A percentile compares a stretch with the other conserved stretches of the same genome.
Evolutionary conservation across 306 rosid genomes (phyloP).

Genomic region (Gillenia trifoliata): DNA sequence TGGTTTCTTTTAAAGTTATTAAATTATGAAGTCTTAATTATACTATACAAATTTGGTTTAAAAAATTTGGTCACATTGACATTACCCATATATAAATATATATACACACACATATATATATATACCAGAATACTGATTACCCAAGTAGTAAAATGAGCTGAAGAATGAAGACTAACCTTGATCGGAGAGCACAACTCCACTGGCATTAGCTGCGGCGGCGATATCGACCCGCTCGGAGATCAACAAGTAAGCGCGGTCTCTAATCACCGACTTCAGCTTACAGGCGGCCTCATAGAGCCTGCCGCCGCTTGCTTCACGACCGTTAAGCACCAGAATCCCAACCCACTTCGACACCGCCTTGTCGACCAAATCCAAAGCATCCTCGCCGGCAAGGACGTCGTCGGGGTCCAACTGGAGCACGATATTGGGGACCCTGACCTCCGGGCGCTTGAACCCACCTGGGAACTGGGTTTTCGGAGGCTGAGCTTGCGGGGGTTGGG

Average conservation of each 20-base stretch:
- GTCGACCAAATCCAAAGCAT: slow-evolving; percentile 41
- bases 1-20: too few species aligned
- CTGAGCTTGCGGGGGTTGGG: slow-evolving; percentile 20
- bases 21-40: too few species aligned
- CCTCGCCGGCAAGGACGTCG: slow-evolving; percentile 39
- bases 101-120: too few species aligned
- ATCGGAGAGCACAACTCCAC: slow-evolving; percentile 88
- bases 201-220: slow-evolving; percentile 75
- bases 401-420: slow-evolving; percentile 53
- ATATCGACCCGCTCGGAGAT: slow-evolving; percentile 84
- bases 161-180: slow-evolving; percentile 43
- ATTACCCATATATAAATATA: too few species aligned
- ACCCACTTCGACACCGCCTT: slow-evolving; percentile 66
- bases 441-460: slow-evolving; percentile 88
- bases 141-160: background rate
- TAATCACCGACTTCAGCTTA: slow-evolving; percentile 57
- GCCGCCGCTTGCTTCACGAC: slow-evolving; percentile 49
- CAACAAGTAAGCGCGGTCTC: slow-evolving; percentile 72
- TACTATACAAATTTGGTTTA: too few species aligned
- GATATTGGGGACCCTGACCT: slow-evolving; percentile 59
- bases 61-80: too few species aligned
- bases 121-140: background rate
- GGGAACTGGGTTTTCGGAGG: slow-evolving; percentile 69
- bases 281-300: slow-evolving; percentile 82
- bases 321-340: slow-evolving; percentile 58